phyloP scores from a whole-genome alignment of 2,329 filamentous ascomycete species.

The Penicillium frequentans region DNA sequence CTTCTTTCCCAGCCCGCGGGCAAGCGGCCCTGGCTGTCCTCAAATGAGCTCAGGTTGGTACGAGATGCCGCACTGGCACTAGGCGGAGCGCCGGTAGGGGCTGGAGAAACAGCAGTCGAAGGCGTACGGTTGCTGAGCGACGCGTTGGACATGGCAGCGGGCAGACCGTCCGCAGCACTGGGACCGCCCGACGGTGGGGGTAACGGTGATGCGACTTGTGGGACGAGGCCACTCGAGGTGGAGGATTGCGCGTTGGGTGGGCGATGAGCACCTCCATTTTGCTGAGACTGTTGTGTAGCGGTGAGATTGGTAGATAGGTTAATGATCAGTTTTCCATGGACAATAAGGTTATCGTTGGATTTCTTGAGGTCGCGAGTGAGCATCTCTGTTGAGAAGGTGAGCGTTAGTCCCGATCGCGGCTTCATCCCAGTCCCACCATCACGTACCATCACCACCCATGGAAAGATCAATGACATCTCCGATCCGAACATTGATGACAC shows the following conservation, averaged over 20 bases:
- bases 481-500: slow-evolving; percentile 94
- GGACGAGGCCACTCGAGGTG: slow-evolving; percentile 41
- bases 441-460: slow-evolving; percentile 84
- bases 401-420: slow-evolving; percentile 14
- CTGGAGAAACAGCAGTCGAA: slow-evolving; percentile 38
- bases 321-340: slow-evolving; percentile 95
- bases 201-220: slow-evolving; percentile 30
- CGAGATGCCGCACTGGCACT: slow-evolving; percentile 43
- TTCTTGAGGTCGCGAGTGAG: slow-evolving; percentile 96
- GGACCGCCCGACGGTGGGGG: slow-evolving; percentile 28
- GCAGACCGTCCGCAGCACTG: slow-evolving; percentile 30
- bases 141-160: slow-evolving; percentile 31
- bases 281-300: slow-evolving; percentile 62
- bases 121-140: slow-evolving; percentile 36
- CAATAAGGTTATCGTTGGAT: slow-evolving; percentile 95
- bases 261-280: slow-evolving; percentile 35
- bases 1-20: slow-evolving; percentile 94
- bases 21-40: slow-evolving; percentile 90
- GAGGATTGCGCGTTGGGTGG: slow-evolving; percentile 32
- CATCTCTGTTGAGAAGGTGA: slow-evolving; percentile 66
- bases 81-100: slow-evolving; percentile 42
- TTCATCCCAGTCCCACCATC: slow-evolving; percentile 3
- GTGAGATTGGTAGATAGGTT: slow-evolving; percentile 90
- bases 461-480: slow-evolving; percentile 92
- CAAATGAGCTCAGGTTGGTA: slow-evolving; percentile 81